Conservation (phyloP, 2,329 filamentous ascomycete species). For the Scleromitrula shiraiana region DNA sequence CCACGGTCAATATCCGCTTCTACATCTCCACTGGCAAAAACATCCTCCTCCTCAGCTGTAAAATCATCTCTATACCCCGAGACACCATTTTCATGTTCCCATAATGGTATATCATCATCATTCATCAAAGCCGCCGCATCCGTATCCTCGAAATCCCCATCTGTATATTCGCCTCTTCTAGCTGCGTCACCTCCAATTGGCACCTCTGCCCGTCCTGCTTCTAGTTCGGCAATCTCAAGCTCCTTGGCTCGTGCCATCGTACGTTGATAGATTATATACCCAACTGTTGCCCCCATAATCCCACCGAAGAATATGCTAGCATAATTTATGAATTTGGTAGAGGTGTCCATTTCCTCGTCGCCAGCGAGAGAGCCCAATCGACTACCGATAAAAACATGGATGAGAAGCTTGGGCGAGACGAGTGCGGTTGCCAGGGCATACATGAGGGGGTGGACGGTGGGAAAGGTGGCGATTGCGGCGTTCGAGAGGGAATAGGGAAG, state of each 20-base stretch:
- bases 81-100: constrained; percentile 23
- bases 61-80: constrained; percentile 26
- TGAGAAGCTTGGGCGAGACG: constrained; percentile 76
- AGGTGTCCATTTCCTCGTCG: constrained; percentile 71
- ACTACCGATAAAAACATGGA: constrained; percentile 87
- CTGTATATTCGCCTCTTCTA: constrained; percentile 15
- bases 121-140: constrained; percentile 26
- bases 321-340: constrained; percentile 77
- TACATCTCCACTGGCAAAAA: constrained; percentile 21
- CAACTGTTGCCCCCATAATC: constrained; percentile 64
- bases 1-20: constrained; percentile 9
- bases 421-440: constrained; percentile 79
- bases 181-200: constrained; percentile 4
- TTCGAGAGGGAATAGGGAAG: constrained; percentile 90
- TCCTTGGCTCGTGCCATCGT: constrained; percentile 57
- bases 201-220: constrained; percentile 17
- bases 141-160: constrained; percentile 13
- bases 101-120: constrained; percentile 29
- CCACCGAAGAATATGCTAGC: constrained; percentile 67
- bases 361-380: constrained; percentile 74
- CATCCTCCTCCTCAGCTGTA: constrained; percentile 23
- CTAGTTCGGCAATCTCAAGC: constrained; percentile 35
- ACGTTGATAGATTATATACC: constrained; percentile 74
- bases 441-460: constrained; percentile 66
- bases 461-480: constrained; percentile 88